Evolutionary conservation across 805 yeast species (phyloP).

Genomic region (Grigorovia yakushimaensis): DNA sequence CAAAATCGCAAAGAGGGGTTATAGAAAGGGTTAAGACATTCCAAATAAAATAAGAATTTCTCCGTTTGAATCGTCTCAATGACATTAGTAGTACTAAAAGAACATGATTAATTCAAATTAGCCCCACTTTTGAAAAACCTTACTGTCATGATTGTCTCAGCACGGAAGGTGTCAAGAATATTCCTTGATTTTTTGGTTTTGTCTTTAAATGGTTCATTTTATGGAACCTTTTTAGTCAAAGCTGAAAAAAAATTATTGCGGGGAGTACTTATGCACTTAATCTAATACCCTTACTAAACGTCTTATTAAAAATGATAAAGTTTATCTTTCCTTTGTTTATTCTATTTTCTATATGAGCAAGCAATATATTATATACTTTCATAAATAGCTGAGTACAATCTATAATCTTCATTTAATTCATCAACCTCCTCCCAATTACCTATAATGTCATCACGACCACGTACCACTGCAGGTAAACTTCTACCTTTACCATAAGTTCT

Average conservation of each 20-base stretch:
- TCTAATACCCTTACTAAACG: too few species aligned
- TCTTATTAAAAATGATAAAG: too few species aligned
- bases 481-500: conserved; percentile 62
- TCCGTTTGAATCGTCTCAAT: neutral
- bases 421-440: conserved; percentile 83
- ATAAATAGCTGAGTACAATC: conserved; percentile 51
- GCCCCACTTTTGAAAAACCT: neutral
- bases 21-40: neutral
- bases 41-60: neutral
- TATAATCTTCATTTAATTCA: conserved; percentile 75
- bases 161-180: neutral
- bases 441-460: conserved; percentile 71
- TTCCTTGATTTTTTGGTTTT: too few species aligned
- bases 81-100: neutral
- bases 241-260: too few species aligned
- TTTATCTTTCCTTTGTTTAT: neutral
- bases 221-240: too few species aligned
- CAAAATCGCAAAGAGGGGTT: neutral
- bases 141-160: neutral
- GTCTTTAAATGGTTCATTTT: too few species aligned
- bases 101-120: neutral
- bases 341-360: neutral
- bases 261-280: too few species aligned
- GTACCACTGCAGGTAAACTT: conserved; percentile 72
- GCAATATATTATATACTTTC: conserved; percentile 39